These are phyloP conservation scores for Mycena leptocephala DNA, from an alignment of 768 basidiomycete genomes.

Conservation along the genomic window DNA sequence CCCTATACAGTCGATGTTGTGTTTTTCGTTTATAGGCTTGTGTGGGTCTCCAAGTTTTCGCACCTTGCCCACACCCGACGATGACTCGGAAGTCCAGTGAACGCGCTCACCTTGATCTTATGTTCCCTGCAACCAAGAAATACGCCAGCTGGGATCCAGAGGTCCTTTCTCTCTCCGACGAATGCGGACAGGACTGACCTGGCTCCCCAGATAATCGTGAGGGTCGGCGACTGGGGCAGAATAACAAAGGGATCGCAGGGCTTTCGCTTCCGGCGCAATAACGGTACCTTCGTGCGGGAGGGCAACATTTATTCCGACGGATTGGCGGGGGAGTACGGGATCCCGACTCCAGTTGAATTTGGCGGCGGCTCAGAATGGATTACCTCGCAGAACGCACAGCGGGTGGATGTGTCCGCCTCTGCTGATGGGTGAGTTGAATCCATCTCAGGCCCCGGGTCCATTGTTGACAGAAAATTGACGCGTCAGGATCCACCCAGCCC, in stretches of 20 bases:
- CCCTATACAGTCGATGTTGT: too few relatives aligned
- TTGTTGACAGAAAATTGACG: too few relatives aligned
- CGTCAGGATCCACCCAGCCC: too few relatives aligned
- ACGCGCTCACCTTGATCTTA: conserved; percentile 47
- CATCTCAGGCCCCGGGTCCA: too few relatives aligned
- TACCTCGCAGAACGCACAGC: conserved; percentile 42
- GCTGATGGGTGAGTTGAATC: background rate
- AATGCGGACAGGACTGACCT: background rate
- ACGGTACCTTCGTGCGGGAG: conserved; percentile 47
- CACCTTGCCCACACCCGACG: background rate
- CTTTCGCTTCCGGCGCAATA: conserved; percentile 43
- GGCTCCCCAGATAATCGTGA: conserved; percentile 13
- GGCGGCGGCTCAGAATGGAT: conserved; percentile 43
- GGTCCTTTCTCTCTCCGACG: background rate
- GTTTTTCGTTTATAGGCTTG: too few relatives aligned
- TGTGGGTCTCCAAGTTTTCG: too few relatives aligned
- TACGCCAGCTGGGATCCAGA: conserved; percentile 54
- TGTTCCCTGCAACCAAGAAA: conserved; percentile 47
- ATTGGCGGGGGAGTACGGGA: conserved; percentile 39
- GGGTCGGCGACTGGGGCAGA: conserved; percentile 50
- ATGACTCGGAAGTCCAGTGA: conserved; percentile 37
- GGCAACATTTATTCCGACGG: conserved; percentile 52
- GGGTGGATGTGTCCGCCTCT: conserved; percentile 32
- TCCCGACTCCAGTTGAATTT: conserved; percentile 42
- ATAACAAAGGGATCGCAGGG: conserved; percentile 36